phyloP scores from a whole-genome alignment of 1,139 yeast genomes.

The Yamadazyma sp. region DNA sequence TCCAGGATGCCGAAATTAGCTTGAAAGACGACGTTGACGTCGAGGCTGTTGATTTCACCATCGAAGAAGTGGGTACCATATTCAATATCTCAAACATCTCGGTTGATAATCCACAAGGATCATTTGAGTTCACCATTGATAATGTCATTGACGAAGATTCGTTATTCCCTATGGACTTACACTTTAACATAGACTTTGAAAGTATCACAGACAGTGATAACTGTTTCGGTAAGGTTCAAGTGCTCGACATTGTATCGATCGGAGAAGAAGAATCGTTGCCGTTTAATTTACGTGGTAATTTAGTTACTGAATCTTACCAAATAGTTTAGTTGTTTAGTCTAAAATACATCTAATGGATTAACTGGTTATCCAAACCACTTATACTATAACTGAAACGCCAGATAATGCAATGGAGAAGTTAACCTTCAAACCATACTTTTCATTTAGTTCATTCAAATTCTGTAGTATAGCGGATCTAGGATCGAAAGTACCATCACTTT shows the following conservation, averaged over 20 bases:
- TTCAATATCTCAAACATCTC: constrained; percentile 52
- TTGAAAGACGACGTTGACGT: constrained; percentile 44
- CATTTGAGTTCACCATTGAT: constrained; percentile 70
- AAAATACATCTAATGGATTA: constrained; percentile 1
- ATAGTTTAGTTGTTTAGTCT: constrained; percentile 26
- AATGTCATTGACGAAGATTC: constrained; percentile 68
- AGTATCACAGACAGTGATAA: constrained; percentile 38
- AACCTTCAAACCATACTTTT: constrained; percentile 34
- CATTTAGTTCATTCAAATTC: constrained; percentile 46
- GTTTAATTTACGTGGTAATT: constrained; percentile 64
- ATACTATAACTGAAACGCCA: constrained; percentile 37
- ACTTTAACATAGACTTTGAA: constrained; percentile 40
- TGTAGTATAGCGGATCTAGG: constrained; percentile 54
- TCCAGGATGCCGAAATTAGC: constrained; percentile 49
- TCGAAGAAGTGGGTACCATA: constrained; percentile 60
- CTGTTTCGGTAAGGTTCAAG: constrained; percentile 43
- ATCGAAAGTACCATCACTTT: constrained; percentile 39
- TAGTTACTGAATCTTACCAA: constrained; percentile 64
- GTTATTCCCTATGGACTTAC: constrained; percentile 82
- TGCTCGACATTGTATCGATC: constrained; percentile 40
- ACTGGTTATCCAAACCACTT: neutral
- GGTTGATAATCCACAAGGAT: constrained; percentile 60
- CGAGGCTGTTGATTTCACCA: constrained; percentile 47
- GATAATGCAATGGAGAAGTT: constrained; percentile 53
- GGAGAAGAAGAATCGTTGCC: constrained; percentile 55